Evolutionary conservation across 345 rosid species (phyloP), one percentile per base, ranked within the genome.

Genomic region (Lumnitzera racemosa): DNA sequence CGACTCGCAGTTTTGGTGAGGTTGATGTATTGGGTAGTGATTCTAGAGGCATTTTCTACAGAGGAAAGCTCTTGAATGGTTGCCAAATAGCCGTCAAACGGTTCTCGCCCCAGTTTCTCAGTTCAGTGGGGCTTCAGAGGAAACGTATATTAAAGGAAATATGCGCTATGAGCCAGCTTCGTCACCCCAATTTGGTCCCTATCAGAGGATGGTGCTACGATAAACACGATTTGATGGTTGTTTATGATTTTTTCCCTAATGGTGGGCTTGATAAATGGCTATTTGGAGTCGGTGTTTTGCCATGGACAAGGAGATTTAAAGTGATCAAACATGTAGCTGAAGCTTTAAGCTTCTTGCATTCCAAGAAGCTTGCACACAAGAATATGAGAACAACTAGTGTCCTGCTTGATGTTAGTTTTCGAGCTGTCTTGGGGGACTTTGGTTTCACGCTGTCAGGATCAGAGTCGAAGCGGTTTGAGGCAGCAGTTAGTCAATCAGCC

Each of bases 161-260:
- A 15, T 64, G 56, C 15, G 61, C 72, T 25, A 72, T 79, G 12
- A 76, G 76, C 59, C 67, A 62, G 15, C 56, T 76, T 49, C 87
- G 80, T 24, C 82, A 82, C 64, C 84, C 76, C 0, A 77, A 76
- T 55, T 47, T 79, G 58, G 77, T 71, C 29, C 82, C 80, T 0
- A 55, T 76, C 49, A 67, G 78, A 70, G 84, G 87, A 24, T 79
- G 84, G 82, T 79, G 80, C 43, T 71, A 65, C 13, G 80, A 71
- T 4, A 70, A 69, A 24, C 73, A 58, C 20, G 77, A 82, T 63
- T 55, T 64, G 5, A 75, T 73, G 69, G 80, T 72, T 1, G 69
- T 82, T 10, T 77, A 77, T 15, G 80, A 82, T 11, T 77, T 79
- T 20, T 69, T 61, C 56, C 27, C 68, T 11, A 82, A 77, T 41